Conservation (phyloP, 352 stramenopile genomes). For the Phytopythium mirpurense region DNA sequence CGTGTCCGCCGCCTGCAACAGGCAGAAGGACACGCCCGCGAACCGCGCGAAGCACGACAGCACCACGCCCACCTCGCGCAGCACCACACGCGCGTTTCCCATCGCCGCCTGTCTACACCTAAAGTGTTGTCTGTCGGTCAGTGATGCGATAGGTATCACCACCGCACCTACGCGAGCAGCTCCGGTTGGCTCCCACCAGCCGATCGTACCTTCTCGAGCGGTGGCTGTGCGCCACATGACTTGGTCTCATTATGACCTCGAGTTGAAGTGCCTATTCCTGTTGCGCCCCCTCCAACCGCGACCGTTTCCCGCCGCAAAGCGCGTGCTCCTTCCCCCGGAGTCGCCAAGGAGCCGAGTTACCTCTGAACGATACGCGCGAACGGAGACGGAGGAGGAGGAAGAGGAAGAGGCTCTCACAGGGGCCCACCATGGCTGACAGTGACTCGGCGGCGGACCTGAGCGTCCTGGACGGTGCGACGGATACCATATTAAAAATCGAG, state of each 20-base stretch:
- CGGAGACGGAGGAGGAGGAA: background rate
- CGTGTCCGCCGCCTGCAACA: conserved; percentile 65
- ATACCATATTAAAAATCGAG: no score
- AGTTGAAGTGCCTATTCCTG: background rate
- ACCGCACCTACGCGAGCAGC: no score
- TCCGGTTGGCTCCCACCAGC: no score
- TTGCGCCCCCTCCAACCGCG: no score
- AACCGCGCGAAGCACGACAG: conserved; percentile 74
- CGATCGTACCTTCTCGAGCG: conserved; percentile 1
- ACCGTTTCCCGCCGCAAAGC: no score
- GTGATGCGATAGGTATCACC: no score
- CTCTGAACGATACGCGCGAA: no score
- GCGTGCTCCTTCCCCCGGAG: no score
- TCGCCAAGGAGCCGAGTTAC: no score
- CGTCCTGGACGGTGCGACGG: conserved; percentile 24
- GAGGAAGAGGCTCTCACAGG: background rate
- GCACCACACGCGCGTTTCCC: conserved; percentile 6
- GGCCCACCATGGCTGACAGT: background rate
- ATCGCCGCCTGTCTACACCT: background rate
- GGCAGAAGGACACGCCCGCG: conserved; percentile 60
- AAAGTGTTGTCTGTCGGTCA: no score
- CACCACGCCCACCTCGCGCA: conserved; percentile 41
- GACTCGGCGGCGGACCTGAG: conserved; percentile 18
- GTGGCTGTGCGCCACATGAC: background rate
- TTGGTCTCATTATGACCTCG: background rate